Base-by-base conservation (phyloP, 139 green algal species). In the Chlamydomonas applanata region DNA sequence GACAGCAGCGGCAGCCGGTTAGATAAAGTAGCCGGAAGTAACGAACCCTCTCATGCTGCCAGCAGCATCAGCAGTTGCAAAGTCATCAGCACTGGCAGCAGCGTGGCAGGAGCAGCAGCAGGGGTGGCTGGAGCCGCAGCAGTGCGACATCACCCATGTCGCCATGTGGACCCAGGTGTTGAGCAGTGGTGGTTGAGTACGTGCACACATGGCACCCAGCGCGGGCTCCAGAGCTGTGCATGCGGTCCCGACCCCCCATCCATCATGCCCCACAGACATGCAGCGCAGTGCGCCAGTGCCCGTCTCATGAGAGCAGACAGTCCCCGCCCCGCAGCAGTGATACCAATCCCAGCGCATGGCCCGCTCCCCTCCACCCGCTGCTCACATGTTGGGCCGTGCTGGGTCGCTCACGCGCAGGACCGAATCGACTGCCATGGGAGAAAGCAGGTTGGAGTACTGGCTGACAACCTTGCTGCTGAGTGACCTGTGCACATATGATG, bases 391-490 rank as follows among this genome's bases (percentile, higher is more conserved):
- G 16, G 93, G 89, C 14, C 83, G 76, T 34, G 76, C 69, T 0
- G 91, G 91, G 85, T 99, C 91, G 34, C 94, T 83, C 4, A 99
- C 90, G 16, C 52, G 71, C 32, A 97, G 78, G 44, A 99, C 89
- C 33, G 85, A 90, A 78, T 99, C 96, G 11, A 98, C 96, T 25
- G 96, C 96, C 89, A 99, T 98, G 66, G 96, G 96, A 0, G 94
- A 91, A 54, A 99, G 87, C 54, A 99, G 81, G 14, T 79, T 89
- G 1, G 89, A 93, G 83, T 99, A 95, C 86, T 99, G 94, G 0
- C 88, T 94, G 40, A 99, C 94, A 33, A 99, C 96, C 83, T 99
- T 98, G 85, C 82, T 92, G 79, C 79, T 91, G 27, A 97, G 84
- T 0, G 91, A 96, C 29, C 86, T 94, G 88, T 33, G 25, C 54